These are phyloP conservation scores for Acanthamoeba triangularis DNA, from an alignment of 208 protist genomes.

Conservation along the genomic window DNA sequence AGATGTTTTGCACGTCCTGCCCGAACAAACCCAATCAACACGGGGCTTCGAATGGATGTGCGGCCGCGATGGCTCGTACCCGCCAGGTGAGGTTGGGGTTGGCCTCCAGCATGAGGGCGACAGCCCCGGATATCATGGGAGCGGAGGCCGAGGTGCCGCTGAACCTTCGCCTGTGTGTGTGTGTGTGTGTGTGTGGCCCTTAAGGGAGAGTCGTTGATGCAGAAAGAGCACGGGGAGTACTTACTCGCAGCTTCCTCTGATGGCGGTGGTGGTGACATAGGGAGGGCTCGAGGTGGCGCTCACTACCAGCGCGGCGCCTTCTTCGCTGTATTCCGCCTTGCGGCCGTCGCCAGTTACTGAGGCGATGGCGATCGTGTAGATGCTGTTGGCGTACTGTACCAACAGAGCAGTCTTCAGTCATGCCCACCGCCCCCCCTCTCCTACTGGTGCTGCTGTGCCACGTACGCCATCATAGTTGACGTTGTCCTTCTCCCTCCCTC, in stretches of 20 bases:
- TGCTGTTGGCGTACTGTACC: conserved; percentile 44
- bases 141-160: background rate
- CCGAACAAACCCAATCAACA: background rate
- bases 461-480: conserved; percentile 53
- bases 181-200: background rate
- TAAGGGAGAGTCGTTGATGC: background rate
- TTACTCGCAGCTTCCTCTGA: background rate
- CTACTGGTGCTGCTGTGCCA: background rate
- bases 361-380: conserved; percentile 31
- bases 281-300: background rate
- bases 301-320: background rate
- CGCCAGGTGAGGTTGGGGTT: conserved; percentile 25
- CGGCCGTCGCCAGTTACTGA: background rate
- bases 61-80: background rate
- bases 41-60: background rate
- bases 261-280: background rate
- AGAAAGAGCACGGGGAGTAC: background rate
- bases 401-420: too few relatives aligned
- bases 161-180: background rate
- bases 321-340: conserved; percentile 32
- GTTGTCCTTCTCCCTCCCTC: background rate
- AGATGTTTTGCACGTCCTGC: conserved; percentile 49
- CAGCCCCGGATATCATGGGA: background rate
- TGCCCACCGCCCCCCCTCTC: background rate
- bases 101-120: conserved; percentile 31